phyloP scores from a whole-genome alignment of 371 early-diverging fungal species.

The Mortierella sp. region DNA sequence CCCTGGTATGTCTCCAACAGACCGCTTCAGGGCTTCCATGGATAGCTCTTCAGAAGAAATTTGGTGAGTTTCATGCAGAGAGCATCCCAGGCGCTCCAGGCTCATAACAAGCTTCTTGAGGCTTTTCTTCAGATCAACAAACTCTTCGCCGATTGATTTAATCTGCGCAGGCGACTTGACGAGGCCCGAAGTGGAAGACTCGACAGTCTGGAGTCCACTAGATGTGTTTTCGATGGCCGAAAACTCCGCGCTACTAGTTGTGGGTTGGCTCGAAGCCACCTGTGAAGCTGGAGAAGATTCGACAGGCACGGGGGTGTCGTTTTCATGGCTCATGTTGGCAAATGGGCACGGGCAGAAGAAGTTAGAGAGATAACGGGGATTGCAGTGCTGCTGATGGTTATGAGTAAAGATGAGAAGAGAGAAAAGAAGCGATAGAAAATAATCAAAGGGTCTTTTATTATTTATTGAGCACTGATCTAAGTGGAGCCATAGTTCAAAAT shows the following conservation, averaged over 20 bases:
- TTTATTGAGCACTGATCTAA: neutral
- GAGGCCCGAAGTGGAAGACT: neutral
- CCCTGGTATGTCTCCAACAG: neutral
- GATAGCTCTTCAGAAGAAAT: slow-evolving; percentile 7
- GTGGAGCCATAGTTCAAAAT: slow-evolving; percentile 22
- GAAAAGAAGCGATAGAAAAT: neutral
- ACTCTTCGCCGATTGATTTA: slow-evolving; percentile 11
- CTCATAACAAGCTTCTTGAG: slow-evolving; percentile 9
- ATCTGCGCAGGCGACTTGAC: neutral
- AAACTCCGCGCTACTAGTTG: neutral
- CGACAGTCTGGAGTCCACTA: neutral
- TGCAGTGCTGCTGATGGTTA: neutral
- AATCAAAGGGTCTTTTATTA: slow-evolving; percentile 1
- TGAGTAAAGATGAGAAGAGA: neutral
- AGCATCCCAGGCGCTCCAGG: slow-evolving; percentile 16
- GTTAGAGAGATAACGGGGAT: neutral
- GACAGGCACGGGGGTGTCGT: neutral
- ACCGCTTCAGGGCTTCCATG: neutral
- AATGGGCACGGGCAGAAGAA: neutral
- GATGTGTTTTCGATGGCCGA: neutral
- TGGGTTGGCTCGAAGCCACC: neutral
- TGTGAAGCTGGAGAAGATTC: neutral
- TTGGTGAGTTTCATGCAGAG: neutral
- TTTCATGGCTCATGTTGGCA: neutral
- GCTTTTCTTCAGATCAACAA: slow-evolving; percentile 10